Evolutionary conservation across 1,284 basidiomycete species (phyloP).

Genomic region (Athelia psychrophila): DNA sequence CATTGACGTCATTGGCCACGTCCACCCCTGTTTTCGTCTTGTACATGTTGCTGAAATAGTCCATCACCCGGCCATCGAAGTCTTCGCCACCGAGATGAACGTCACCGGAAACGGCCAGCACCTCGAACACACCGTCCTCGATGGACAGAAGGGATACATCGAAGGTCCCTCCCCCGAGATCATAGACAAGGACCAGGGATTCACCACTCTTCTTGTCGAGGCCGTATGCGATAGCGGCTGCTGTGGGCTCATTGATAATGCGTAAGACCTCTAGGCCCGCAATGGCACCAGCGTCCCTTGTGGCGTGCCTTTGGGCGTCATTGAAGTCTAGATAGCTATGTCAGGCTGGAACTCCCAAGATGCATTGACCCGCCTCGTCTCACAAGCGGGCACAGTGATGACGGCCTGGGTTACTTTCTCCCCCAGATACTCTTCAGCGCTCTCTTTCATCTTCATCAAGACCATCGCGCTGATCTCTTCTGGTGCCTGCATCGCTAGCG

Average conservation of each 20-base stretch:
- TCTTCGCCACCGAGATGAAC: conserved; percentile 68
- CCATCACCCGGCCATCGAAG: conserved; percentile 80
- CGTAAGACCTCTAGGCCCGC: conserved; percentile 61
- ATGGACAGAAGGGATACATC: conserved; percentile 34
- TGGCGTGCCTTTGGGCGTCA: conserved; percentile 65
- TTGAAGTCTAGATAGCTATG: conserved; percentile 45
- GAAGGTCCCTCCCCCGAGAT: background rate
- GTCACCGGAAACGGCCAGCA: conserved; percentile 67
- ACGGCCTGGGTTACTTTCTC: conserved; percentile 40
- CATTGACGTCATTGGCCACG: conserved; percentile 51
- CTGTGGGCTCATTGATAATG: conserved; percentile 57
- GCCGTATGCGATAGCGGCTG: conserved; percentile 40
- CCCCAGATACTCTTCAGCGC: conserved; percentile 74
- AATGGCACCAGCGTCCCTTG: conserved; percentile 69
- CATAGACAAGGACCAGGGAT: background rate
- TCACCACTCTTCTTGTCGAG: background rate
- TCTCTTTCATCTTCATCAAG: conserved; percentile 80
- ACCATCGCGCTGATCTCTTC: conserved; percentile 81
- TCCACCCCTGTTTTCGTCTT: conserved; percentile 42
- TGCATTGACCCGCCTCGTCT: conserved; percentile 29
- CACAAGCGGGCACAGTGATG: conserved; percentile 25
- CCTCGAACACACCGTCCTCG: conserved; percentile 67
- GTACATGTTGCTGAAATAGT: conserved; percentile 66
- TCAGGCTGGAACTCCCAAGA: background rate
- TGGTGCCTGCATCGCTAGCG: background rate